Percentiles rank a stretch among this genome's conserved stretches.
Conservation (phyloP, 495 filamentous ascomycete genomes). For the Oidiodendron maius region DNA sequence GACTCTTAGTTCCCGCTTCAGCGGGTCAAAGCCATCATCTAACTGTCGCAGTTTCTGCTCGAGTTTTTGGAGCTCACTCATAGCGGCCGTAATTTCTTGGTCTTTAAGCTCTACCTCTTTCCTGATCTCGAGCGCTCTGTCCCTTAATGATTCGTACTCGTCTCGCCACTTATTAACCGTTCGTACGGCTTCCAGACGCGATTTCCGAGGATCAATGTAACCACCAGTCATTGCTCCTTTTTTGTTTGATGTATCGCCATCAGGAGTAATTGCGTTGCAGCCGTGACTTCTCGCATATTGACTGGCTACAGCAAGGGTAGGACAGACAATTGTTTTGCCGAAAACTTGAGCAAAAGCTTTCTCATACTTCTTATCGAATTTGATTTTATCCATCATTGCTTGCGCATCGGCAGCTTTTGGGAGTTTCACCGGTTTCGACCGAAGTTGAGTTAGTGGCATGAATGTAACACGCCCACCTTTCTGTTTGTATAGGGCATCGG, state of each 20-base stretch:
- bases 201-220: constrained; percentile 77
- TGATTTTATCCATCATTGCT: constrained; percentile 79
- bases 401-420: constrained; percentile 83
- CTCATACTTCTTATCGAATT: constrained; percentile 71
- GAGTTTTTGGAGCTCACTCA: constrained; percentile 74
- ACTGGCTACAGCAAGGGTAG: constrained; percentile 74
- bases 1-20: constrained; percentile 63
- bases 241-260: constrained; percentile 90
- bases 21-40: constrained; percentile 76
- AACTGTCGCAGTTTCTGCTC: constrained; percentile 73
- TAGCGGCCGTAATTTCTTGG: constrained; percentile 77
- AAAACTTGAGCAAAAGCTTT: constrained; percentile 90
- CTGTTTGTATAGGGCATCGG: constrained; percentile 72
- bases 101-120: constrained; percentile 68
- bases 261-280: constrained; percentile 86
- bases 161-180: constrained; percentile 69
- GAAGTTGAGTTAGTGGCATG: constrained; percentile 82
- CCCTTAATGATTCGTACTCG: constrained; percentile 53
- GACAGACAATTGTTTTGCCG: constrained; percentile 91
- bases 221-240: constrained; percentile 92
- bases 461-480: constrained; percentile 88
- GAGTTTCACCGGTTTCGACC: constrained; percentile 60
- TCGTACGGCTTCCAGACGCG: constrained; percentile 77
- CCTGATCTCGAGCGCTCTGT: constrained; percentile 51
- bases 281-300: constrained; percentile 88